These are phyloP conservation scores for Suillus subalutaceus DNA, from an alignment of 768 basidiomycete genomes.

Conservation along the genomic window DNA sequence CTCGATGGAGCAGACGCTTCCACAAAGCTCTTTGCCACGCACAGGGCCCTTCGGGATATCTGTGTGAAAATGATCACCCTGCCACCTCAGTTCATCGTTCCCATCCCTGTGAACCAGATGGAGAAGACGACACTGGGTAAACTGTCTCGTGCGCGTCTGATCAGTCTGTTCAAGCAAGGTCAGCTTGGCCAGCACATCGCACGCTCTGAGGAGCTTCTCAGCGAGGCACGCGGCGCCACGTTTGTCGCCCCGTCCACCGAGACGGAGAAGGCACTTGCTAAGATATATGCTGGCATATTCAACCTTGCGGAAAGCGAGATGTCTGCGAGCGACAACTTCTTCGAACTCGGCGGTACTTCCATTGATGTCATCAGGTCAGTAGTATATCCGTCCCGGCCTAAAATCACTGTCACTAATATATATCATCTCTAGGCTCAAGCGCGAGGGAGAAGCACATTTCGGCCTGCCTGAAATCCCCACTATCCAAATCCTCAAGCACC, in stretches of 20 bases:
- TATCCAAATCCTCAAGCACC: conserved; percentile 42
- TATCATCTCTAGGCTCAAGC: conserved; percentile 22
- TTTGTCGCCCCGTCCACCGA: conserved; percentile 25
- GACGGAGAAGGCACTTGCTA: conserved; percentile 33
- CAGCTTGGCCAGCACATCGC: conserved; percentile 32
- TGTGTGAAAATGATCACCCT: conserved; percentile 35
- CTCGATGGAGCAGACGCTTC: conserved; percentile 29
- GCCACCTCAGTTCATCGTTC: conserved; percentile 41
- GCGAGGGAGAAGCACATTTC: conserved; percentile 31
- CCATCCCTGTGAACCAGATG: conserved; percentile 40
- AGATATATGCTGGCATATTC: conserved; percentile 37
- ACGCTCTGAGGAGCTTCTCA: conserved; percentile 29
- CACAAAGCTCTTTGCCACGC: conserved; percentile 25
- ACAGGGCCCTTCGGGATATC: conserved; percentile 33
- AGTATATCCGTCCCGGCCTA: conserved; percentile 12
- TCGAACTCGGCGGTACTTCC: conserved; percentile 45
- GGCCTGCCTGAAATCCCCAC: conserved; percentile 36
- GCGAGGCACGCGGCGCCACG: conserved; percentile 24
- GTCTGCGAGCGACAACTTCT: conserved; percentile 37
- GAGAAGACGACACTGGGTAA: conserved; percentile 49
- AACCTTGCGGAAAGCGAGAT: conserved; percentile 25
- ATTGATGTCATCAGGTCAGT: conserved; percentile 36
- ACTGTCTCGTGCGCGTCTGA: conserved; percentile 41
- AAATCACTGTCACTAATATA: neutral
- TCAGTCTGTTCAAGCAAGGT: conserved; percentile 39